Conservation (phyloP, 176 grass and related monocot genomes). For the Metroxylon sagu region DNA sequence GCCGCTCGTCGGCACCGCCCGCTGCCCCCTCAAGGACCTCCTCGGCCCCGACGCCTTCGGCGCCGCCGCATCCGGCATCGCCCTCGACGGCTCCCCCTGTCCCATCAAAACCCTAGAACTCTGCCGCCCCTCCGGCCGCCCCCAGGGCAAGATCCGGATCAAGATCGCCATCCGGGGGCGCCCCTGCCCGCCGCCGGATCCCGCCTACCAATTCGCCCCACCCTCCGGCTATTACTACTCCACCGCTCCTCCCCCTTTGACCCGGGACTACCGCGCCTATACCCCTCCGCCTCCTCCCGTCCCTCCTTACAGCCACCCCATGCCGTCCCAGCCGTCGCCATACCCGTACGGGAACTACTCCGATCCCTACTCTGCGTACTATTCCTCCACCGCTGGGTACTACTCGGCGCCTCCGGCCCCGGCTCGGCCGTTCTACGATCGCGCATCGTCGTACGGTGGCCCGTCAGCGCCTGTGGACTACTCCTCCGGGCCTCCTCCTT, state of each 20-base stretch:
- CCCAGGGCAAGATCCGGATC: slow-evolving; percentile 78
- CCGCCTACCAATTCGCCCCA: slow-evolving; percentile 47
- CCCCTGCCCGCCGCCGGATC: slow-evolving; percentile 39
- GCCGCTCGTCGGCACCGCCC: slow-evolving; percentile 74
- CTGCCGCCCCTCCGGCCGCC: slow-evolving; percentile 71
- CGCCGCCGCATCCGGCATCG: slow-evolving; percentile 31
- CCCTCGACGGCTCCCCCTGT: slow-evolving; percentile 20
- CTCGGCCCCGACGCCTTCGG: slow-evolving; percentile 25
- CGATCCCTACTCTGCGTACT: slow-evolving; percentile 22
- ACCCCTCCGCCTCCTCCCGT: slow-evolving; percentile 43
- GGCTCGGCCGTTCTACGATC: slow-evolving; percentile 32
- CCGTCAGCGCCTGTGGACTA: slow-evolving; percentile 78
- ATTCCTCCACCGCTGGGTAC: slow-evolving; percentile 23
- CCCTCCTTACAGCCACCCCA: slow-evolving; percentile 11
- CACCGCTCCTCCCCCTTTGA: slow-evolving; percentile 17
- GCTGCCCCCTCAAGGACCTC: slow-evolving; percentile 54
- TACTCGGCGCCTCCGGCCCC: slow-evolving; percentile 37
- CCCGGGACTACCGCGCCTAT: slow-evolving; percentile 37
- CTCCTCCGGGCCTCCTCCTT: slow-evolving; percentile 19
- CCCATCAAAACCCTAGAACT: slow-evolving; percentile 56
- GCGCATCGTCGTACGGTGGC: slow-evolving; percentile 18
- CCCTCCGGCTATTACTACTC: slow-evolving; percentile 29
- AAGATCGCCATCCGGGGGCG: slow-evolving; percentile 63
- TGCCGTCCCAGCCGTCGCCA: slow-evolving; percentile 8
- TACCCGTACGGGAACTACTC: slow-evolving; percentile 16